phyloP scores from a whole-genome alignment of 441 rosid genomes.

The Mallotus japonicus region DNA sequence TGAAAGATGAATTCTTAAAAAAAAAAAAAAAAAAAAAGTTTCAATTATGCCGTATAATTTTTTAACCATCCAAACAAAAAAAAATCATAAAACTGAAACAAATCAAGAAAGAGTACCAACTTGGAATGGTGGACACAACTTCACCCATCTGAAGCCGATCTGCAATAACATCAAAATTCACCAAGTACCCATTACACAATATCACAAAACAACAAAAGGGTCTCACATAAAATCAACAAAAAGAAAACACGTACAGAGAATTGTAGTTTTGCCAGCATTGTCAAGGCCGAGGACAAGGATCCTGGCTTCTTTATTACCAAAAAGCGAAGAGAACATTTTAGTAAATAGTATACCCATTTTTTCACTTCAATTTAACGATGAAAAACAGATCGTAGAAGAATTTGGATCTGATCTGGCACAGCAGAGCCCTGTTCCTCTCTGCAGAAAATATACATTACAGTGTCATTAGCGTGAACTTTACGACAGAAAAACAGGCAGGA shows the following conservation, averaged over 20 bases:
- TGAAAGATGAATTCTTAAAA: neutral
- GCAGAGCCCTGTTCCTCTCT: slow-evolving; percentile 37
- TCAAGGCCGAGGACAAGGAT: slow-evolving; percentile 83
- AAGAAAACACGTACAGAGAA: slow-evolving; percentile 43
- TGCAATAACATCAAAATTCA: slow-evolving; percentile 31
- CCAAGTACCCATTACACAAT: slow-evolving; percentile 17
- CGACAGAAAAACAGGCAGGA: neutral
- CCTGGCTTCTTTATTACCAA: slow-evolving; percentile 70
- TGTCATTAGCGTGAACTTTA: neutral
- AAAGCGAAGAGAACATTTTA: slow-evolving; percentile 56
- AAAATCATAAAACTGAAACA: neutral
- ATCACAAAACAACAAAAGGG: slow-evolving; percentile 9
- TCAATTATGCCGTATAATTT: neutral
- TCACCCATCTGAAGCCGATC: slow-evolving; percentile 98
- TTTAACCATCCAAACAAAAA: neutral
- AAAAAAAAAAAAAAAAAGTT: neutral
- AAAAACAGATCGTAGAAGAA: slow-evolving; percentile 21
- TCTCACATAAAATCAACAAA: neutral
- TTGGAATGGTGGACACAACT: slow-evolving; percentile 89
- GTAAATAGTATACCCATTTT: slow-evolving; percentile 66
- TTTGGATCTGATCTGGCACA: slow-evolving; percentile 36
- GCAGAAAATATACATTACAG: neutral
- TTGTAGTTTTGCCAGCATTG: slow-evolving; percentile 83
- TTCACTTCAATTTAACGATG: neutral
- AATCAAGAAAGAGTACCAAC: slow-evolving; percentile 40